phyloP scores from a whole-genome alignment of 805 yeast species.

The Babjeviella inositovora region DNA sequence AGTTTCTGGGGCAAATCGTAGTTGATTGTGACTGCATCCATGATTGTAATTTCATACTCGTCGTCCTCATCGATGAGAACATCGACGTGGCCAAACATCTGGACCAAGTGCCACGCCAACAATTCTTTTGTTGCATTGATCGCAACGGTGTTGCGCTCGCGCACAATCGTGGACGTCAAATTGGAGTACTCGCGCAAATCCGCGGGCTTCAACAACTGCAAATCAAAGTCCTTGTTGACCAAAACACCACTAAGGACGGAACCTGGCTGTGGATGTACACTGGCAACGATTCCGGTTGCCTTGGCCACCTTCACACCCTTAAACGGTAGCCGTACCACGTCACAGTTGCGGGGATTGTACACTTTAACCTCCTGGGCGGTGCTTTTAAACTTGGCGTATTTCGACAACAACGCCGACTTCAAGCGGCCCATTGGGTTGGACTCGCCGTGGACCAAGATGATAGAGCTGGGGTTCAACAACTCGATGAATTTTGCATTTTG shows the following conservation, averaged over 20 bases:
- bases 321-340: conserved; percentile 58
- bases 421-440: conserved; percentile 97
- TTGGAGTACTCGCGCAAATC: conserved; percentile 86
- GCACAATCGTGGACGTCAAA: conserved; percentile 68
- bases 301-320: conserved; percentile 77
- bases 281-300: conserved; percentile 38
- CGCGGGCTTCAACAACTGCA: conserved; percentile 66
- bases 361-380: conserved; percentile 85
- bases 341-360: conserved; percentile 86
- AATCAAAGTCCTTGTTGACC: conserved; percentile 81
- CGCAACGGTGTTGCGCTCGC: conserved; percentile 64
- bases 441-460: conserved; percentile 94
- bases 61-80: conserved; percentile 41
- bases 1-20: conserved; percentile 23
- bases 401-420: conserved; percentile 81
- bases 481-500: conserved; percentile 89
- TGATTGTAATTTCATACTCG: conserved; percentile 34
- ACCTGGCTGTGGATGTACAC: conserved; percentile 16
- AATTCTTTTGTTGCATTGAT: conserved; percentile 73
- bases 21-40: conserved; percentile 44
- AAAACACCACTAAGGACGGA: conserved; percentile 60
- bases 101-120: conserved; percentile 78
- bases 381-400: conserved; percentile 65
- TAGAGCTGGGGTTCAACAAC: conserved; percentile 66
- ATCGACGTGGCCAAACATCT: conserved; percentile 84